Base-by-base conservation (phyloP, 1,139 yeast species). In the Citeromyces hawaiiensis region DNA sequence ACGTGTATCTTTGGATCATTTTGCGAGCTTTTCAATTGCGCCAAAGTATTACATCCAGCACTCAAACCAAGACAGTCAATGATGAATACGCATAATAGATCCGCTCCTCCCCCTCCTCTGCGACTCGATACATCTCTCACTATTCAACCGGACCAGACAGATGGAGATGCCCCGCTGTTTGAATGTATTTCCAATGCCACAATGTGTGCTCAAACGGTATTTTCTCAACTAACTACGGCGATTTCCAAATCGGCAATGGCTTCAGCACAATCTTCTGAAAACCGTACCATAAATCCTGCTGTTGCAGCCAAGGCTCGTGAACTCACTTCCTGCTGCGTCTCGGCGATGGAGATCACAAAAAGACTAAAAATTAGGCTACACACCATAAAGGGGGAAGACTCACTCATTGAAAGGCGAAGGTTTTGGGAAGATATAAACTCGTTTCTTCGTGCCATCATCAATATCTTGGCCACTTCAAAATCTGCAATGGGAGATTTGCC, bases 371-470 rank as follows among this genome's bases (percentile, higher is more conserved):
- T 66, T 5, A 72, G 79, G 43, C 60, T 88, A 42, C 64, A 66
- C 6, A 64, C 71, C 2, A 72, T 76, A 36, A 59, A 70, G 29
- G 66, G 68, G 29, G 67, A 66, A 36, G 63, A 64, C 10, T 47
- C 57, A 13, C 66, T 75, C 1, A 67, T 72, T n/a, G 59, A 55
- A n/a, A 63, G 66, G 2, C 67, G 72, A 44, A 66, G 68, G 47
- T 78, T 91, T 44, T 88, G 94, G 77, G 97, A 88, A 48, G 93
- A 83, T 50, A 81, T 87, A 33, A 87, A 85, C 56, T 63, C 76
- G 40, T 86, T 88, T 50, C 64, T 88, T 48, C 87, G 86, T 52
- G 80, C 94, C 0, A 81, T 86, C 43, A 81, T 87, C 45, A 82
- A 78, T 38, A 83, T 91, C 33, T 66, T 88, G 47, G 91, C 91